phyloP scores from a whole-genome alignment of 495 filamentous ascomycete species.

The Aspergillus affinis region DNA sequence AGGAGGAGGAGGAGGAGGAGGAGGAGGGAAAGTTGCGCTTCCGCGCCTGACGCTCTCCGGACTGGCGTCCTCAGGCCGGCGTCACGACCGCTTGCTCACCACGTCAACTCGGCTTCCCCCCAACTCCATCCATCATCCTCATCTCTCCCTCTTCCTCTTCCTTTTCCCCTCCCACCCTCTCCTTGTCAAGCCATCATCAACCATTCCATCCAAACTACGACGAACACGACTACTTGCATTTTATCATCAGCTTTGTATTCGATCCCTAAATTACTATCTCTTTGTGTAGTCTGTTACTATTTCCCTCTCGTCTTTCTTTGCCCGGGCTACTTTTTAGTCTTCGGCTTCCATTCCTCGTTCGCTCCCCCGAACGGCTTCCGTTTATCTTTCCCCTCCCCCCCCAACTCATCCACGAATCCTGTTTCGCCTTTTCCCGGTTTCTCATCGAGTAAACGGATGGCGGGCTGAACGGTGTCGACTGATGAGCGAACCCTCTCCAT shows the following conservation, averaged over 20 bases:
- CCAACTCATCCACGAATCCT: slow-evolving; percentile 18
- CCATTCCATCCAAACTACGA: slow-evolving; percentile 6
- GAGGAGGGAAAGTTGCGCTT: slow-evolving; percentile 32
- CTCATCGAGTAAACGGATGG: slow-evolving; percentile 44
- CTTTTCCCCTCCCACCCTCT: slow-evolving; percentile 9
- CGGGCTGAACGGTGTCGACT: slow-evolving; percentile 44
- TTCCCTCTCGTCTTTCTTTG: slow-evolving; percentile 6
- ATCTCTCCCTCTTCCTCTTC: slow-evolving; percentile 18
- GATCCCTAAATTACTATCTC: slow-evolving; percentile 2
- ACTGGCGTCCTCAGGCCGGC: slow-evolving; percentile 24
- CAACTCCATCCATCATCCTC: slow-evolving; percentile 12
- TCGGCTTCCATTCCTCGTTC: slow-evolving; percentile 16
- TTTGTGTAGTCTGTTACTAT: slow-evolving; percentile 4
- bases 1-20: not conserved
- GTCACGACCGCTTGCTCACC: slow-evolving; percentile 35
- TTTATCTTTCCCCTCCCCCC: slow-evolving; percentile 3
- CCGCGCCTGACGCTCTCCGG: slow-evolving; percentile 41
- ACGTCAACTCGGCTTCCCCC: slow-evolving; percentile 27
- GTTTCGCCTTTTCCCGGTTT: slow-evolving; percentile 24
- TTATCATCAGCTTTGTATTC: slow-evolving; percentile 4
- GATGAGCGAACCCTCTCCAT: slow-evolving; percentile 34
- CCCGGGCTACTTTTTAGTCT: not conserved
- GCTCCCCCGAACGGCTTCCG: slow-evolving; percentile 4
- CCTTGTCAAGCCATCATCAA: slow-evolving; percentile 6
- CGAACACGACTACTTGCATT: slow-evolving; percentile 4